Percentiles rank a stretch among this genome's conserved stretches.
Evolutionary conservation across 2,329 filamentous ascomycete species (phyloP).

Genomic region (Talaromyces sp.): DNA sequence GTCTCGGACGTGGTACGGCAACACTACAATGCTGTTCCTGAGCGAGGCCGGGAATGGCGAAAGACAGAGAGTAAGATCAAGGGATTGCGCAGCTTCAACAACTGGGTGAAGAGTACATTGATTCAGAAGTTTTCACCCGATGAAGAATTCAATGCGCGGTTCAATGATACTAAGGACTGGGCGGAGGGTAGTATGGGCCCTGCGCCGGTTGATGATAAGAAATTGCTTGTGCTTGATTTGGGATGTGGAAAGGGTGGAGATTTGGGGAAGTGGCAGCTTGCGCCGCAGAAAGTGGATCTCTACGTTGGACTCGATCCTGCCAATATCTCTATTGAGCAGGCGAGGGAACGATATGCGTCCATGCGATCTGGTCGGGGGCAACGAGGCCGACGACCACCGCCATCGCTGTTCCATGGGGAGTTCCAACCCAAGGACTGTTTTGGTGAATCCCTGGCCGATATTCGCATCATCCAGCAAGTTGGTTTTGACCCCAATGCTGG

Average conservation of each 20-base stretch:
- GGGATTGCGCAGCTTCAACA: conserved; percentile 91
- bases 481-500: conserved; percentile 77
- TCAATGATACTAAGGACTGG: conserved; percentile 49
- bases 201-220: conserved; percentile 47
- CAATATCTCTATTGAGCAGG: conserved; percentile 88
- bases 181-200: conserved; percentile 39
- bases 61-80: conserved; percentile 94
- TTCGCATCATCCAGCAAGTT: conserved; percentile 80
- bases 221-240: conserved; percentile 84
- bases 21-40: conserved; percentile 94
- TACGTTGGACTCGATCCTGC: conserved; percentile 95
- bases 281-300: conserved; percentile 84
- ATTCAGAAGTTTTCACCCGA: conserved; percentile 94
- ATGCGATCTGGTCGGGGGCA: conserved; percentile 63
- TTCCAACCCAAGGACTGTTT: conserved; percentile 95
- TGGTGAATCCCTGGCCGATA: conserved; percentile 76
- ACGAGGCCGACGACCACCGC: conserved; percentile 57
- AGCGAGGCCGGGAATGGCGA: conserved; percentile 91
- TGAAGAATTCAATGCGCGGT: conserved; percentile 67
- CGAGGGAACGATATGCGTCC: conserved; percentile 75
- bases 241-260: conserved; percentile 97
- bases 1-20: conserved; percentile 85
- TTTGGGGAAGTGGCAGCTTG: conserved; percentile 92
- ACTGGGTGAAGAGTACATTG: conserved; percentile 97
- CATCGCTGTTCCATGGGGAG: conserved; percentile 75